Evolutionary conservation across 306 rosid genomes (phyloP).

Genomic region (Vigna reflexopilosa): DNA sequence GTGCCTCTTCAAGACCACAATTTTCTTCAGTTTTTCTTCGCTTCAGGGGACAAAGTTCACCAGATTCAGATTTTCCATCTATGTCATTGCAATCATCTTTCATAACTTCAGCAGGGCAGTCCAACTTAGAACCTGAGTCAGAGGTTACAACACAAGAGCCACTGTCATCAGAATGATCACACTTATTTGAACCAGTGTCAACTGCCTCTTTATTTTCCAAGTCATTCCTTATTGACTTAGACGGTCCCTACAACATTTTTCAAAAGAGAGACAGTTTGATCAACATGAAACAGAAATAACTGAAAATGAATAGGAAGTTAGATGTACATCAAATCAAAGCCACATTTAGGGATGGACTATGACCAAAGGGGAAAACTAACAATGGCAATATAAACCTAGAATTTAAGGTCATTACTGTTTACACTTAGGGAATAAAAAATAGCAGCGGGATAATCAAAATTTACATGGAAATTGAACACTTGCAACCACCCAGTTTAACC

Average conservation of each 20-base stretch:
- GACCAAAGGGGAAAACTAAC: neutral
- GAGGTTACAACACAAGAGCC: constrained; percentile 48
- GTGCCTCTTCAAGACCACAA: constrained; percentile 40
- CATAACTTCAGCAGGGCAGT: constrained; percentile 49
- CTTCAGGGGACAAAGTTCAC: constrained; percentile 64
- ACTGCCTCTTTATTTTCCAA: constrained; percentile 52
- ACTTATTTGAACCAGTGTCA: constrained; percentile 44
- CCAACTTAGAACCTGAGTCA: constrained; percentile 56
- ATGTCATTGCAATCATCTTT: constrained; percentile 44
- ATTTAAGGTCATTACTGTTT: neutral
- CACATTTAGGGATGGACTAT: neutral
- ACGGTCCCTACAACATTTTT: constrained; percentile 16
- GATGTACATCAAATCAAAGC: constrained; percentile 2
- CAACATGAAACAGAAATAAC: constrained; percentile 27
- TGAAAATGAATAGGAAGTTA: neutral
- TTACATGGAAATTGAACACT: constrained; percentile 2
- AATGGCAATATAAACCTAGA: neutral
- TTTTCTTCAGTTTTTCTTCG: constrained; percentile 66
- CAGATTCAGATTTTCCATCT: constrained; percentile 51
- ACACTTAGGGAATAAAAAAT: neutral
- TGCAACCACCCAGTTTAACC: neutral
- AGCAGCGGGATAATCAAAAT: constrained; percentile 2
- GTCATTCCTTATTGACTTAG: constrained; percentile 52
- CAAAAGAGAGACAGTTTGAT: neutral
- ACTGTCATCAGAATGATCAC: constrained; percentile 54